These are phyloP conservation scores for Xylaria sp. DNA, from an alignment of 2,329 filamentous ascomycete genomes.

Conservation along the genomic window DNA sequence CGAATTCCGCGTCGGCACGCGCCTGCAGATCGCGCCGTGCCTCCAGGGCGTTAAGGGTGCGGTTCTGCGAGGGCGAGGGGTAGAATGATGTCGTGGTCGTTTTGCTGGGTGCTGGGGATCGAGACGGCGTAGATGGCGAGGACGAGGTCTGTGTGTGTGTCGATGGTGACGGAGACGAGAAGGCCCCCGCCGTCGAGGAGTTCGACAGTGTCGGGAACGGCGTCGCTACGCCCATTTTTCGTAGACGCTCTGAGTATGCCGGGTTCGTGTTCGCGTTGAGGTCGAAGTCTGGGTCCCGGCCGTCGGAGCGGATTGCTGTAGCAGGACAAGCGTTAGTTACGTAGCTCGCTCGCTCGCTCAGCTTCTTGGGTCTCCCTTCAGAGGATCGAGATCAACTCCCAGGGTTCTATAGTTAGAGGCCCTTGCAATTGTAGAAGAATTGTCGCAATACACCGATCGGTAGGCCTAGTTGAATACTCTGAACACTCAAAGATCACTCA, in stretches of 20 bases:
- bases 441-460: no score
- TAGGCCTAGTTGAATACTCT: background rate
- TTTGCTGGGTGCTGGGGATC: constrained; percentile 31
- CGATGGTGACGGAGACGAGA: constrained; percentile 23
- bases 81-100: constrained; percentile 26
- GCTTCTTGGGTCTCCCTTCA: background rate
- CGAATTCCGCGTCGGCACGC: constrained; percentile 57
- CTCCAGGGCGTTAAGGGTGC: constrained; percentile 61
- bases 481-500: constrained; percentile 37
- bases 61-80: constrained; percentile 51
- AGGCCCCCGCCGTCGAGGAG: constrained; percentile 57
- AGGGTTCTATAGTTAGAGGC: no score
- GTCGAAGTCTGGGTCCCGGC: constrained; percentile 56
- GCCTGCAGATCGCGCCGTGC: constrained; percentile 58
- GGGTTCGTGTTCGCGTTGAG: constrained; percentile 48
- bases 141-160: constrained; percentile 36
- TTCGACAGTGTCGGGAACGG: constrained; percentile 65
- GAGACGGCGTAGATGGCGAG: constrained; percentile 26
- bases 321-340: constrained; percentile 18
- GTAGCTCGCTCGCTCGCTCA: background rate
- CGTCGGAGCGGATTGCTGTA: constrained; percentile 55
- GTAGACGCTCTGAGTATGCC: constrained; percentile 63
- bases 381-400: background rate
- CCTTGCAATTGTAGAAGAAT: no score
- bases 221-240: constrained; percentile 64